Percentiles rank a stretch among this genome's conserved stretches.
These are phyloP conservation scores for Tricholoma flavovirens DNA, from an alignment of 768 basidiomycete species.

Conservation along the genomic window DNA sequence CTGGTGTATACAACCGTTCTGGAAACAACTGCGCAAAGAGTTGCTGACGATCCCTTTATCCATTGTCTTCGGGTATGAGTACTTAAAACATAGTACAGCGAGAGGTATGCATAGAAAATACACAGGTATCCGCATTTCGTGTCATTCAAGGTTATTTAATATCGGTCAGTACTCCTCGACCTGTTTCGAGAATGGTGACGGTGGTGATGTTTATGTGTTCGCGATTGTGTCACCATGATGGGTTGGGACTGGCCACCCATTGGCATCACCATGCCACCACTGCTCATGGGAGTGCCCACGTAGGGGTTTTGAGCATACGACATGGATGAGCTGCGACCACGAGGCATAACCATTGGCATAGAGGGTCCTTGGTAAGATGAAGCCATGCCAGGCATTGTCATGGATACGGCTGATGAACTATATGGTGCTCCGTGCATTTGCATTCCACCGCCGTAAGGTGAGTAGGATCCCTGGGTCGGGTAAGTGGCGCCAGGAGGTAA, in stretches of 20 bases:
- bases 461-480: constrained; percentile 16
- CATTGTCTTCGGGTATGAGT: too few species aligned
- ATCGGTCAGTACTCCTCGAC: constrained; percentile 19
- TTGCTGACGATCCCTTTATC: too few species aligned
- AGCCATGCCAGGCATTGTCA: constrained; percentile 15
- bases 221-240: constrained; percentile 24
- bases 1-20: too few species aligned
- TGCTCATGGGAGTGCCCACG: constrained; percentile 18
- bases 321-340: constrained; percentile 29
- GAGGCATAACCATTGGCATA: constrained; percentile 20
- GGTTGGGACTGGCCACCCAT: constrained; percentile 14
- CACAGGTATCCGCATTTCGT: not conserved
- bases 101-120: not conserved
- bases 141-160: not conserved
- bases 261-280: constrained; percentile 2
- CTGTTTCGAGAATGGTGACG: constrained; percentile 25
- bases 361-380: constrained; percentile 22
- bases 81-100: too few species aligned
- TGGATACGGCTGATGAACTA: constrained; percentile 12
- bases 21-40: too few species aligned
- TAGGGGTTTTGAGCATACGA: constrained; percentile 26
- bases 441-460: constrained; percentile 16
- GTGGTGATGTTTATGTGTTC: constrained; percentile 26
- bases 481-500: not conserved
- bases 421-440: constrained; percentile 20